Percentiles rank a stretch among this genome's conserved stretches.
Conservation (phyloP, 805 yeast genomes). For the Candida sithepensis region DNA sequence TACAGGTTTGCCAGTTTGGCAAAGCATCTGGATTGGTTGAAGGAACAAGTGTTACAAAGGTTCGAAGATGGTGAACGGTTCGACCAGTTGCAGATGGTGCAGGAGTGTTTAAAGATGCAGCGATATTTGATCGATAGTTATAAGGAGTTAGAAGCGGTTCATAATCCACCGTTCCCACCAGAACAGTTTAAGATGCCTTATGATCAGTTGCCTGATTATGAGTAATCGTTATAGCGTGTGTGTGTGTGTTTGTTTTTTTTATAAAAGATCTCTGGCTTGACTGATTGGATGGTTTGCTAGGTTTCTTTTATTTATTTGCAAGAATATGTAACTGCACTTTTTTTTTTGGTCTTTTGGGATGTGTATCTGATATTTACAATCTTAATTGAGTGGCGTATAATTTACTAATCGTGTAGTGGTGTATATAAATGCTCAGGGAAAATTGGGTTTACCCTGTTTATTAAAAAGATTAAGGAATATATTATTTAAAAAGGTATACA, state of each 20-base stretch:
- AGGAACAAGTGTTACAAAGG: slow-evolving; percentile 21
- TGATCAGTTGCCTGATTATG: slow-evolving; percentile 16
- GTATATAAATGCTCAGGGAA: no score
- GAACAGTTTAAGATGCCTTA: slow-evolving; percentile 20
- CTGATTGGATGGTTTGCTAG: no score
- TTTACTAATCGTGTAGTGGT: no score
- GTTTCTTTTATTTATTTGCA: background rate
- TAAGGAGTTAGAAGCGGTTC: slow-evolving; percentile 30
- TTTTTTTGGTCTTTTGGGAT: background rate
- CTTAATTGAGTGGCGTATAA: no score
- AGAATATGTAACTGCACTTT: background rate
- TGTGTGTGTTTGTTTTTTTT: no score
- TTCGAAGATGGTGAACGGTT: slow-evolving; percentile 14
- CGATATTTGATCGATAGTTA: slow-evolving; percentile 26
- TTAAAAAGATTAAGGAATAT: no score
- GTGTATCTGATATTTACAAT: no score
- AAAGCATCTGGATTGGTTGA: slow-evolving; percentile 18
- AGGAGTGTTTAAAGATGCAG: slow-evolving; percentile 27
- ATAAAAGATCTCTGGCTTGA: no score
- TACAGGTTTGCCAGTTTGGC: slow-evolving; percentile 29
- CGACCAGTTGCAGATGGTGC: slow-evolving; percentile 26
- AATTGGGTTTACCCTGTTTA: no score
- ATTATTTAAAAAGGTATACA: background rate
- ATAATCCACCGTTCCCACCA: slow-evolving; percentile 27
- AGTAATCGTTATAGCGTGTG: background rate